These are phyloP conservation scores for Vaccinium darrowii DNA, from an alignment of 148 eudicot genomes.

Conservation along the genomic window DNA sequence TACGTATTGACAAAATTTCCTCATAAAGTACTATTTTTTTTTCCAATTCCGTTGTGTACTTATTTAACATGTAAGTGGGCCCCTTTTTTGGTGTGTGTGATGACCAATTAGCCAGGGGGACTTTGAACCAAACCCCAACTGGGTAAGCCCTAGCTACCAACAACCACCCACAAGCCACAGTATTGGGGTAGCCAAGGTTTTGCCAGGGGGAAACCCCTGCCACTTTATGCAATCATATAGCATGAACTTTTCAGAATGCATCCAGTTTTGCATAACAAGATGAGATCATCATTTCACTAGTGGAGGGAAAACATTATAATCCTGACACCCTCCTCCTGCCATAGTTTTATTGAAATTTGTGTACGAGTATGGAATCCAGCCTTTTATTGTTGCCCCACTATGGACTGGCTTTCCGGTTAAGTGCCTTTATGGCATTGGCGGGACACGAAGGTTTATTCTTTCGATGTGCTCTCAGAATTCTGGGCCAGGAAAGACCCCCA, in stretches of 20 bases:
- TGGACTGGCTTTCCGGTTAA: background rate
- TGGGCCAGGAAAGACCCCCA: background rate
- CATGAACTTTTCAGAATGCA: background rate
- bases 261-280: background rate
- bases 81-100: background rate
- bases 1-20: background rate
- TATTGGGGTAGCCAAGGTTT: background rate
- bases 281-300: background rate
- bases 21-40: background rate
- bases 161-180: background rate
- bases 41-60: background rate
- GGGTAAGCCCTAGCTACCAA: background rate
- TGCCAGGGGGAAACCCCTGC: background rate
- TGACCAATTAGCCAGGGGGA: background rate
- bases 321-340: slow-evolving; percentile 2
- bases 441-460: background rate
- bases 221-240: background rate
- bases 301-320: background rate
- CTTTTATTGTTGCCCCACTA: background rate
- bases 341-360: background rate
- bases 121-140: background rate
- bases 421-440: background rate
- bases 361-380: background rate
- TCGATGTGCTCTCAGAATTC: background rate
- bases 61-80: background rate